Base-by-base conservation (phyloP, 495 filamentous ascomycete genomes). In the Platismatia glauca region DNA sequence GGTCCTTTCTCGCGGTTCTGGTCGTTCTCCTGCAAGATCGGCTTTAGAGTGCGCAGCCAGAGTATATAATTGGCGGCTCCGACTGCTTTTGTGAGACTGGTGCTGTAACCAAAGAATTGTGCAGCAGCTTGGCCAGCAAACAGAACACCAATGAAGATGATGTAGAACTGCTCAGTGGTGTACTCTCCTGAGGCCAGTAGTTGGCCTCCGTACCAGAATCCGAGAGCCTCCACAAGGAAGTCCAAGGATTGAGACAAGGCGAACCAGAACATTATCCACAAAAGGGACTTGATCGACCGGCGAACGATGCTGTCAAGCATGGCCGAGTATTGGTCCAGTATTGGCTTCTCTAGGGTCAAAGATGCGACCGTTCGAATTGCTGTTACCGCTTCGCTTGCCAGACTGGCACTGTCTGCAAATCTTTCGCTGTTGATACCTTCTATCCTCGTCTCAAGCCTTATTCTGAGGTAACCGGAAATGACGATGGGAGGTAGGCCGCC, bases 181-280 rank as follows among this genome's bases (percentile, higher is more conserved):
- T 87, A 87, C 24, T 77, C 64, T 1, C 84, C 84, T 46, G 75
- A 70, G 20, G 79, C 73, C 27, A 88, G 79, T 61, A 82, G 79
- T 39, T 73, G 76, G 1, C 81, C 77, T 6, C 84, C 85, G 79
- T 85, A 89, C 81, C 84, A 87, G 70, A 87, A 88, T 0, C 84
- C 84, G 29, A 89, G 71, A 0, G 84, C 85, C 68, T 85, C 84
- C 18, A 87, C 78, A 18, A 84, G 71, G 59, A 81, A 74, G 64
- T 74, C 77, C 48, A 78, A 70, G 29, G 74, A 74, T 67, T 75
- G 78, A 7, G 75, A 73, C 11, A 72, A 12, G 0, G 77, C 74
- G 50, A 77, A 72, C 66, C 73, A 77, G 24, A 74, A 63, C 53
- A 76, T 77, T 2, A 70, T 73, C 15, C 61, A 73, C 0, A 74